Base-by-base conservation (phyloP, 768 basidiomycete genomes). In the Nevesoporus exiguus region DNA sequence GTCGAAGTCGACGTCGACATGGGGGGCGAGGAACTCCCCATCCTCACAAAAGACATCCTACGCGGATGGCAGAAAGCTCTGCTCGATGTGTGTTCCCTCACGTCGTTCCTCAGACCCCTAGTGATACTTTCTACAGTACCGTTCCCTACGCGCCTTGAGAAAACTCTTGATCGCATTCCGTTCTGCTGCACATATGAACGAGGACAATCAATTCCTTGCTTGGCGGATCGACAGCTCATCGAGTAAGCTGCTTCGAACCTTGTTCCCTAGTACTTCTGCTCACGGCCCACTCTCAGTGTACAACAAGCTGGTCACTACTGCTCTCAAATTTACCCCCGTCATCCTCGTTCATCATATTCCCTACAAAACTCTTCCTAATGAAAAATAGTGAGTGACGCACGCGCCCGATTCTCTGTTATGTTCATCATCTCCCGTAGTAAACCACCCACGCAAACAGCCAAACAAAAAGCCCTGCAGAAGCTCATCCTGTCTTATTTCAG, bases 101-200 rank as follows among this genome's bases (percentile, higher is more conserved):
- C 42, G 21, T n/a, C 36, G 27, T 24, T 45, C 40, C 29, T 45
- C 45, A 15, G 15, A 1, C 27, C 25, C 52, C 3, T 17, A 29
- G 17, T 60, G 44, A 61, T 17, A 7, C 7, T 4, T 19, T 14
- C 27, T 61, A 25, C n/a, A 98, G 93, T 84, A 92, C 72, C 83
- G 84, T 24, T 98, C 96, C 6, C 67, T 98, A 49, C 82, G 88
- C 52, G 85, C 92, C 0, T 74, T 98, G 37, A 78, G 92, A 53
- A 92, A 88, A 64, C 76, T 96, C 7, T 74, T 97, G 34, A 78
- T 95, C 30, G 96, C 93, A 0, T 98, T 98, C 78, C 82, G 95
- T 49, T 84, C 93, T 7, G 96, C 94, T 5, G 90, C 82, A 0
- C 83, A 91, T 65, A 86, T 93, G 82, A 93, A 97, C 63, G 89